phyloP scores from a whole-genome alignment of 805 yeast species.

The Candida maltosa region DNA sequence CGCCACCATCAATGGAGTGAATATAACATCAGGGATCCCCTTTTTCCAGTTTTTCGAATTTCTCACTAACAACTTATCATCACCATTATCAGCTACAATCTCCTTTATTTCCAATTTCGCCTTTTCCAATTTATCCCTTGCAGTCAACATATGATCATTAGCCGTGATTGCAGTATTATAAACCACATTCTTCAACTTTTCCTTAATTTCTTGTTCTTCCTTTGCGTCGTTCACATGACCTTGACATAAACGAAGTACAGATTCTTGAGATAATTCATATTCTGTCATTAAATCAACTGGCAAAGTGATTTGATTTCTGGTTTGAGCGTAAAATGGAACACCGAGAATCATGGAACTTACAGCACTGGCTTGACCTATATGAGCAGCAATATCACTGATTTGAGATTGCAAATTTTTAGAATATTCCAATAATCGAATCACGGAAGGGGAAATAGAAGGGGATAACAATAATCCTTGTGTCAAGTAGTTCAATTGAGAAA shows the following conservation, averaged over 20 bases:
- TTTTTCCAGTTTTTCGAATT: constrained; percentile 37
- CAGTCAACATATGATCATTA: constrained; percentile 75
- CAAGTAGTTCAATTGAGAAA: constrained; percentile 69
- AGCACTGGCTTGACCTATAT: constrained; percentile 79
- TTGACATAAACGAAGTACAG: constrained; percentile 45
- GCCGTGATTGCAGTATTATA: constrained; percentile 72
- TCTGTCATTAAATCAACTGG: constrained; percentile 62
- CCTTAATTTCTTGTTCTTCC: constrained; percentile 22
- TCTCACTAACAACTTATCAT: constrained; percentile 18
- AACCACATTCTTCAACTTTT: constrained; percentile 52
- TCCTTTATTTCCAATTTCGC: constrained; percentile 34
- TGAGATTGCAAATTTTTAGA: constrained; percentile 41
- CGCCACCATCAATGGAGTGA: constrained; percentile 64
- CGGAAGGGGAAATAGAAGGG: constrained; percentile 54
- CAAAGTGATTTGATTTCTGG: constrained; percentile 50
- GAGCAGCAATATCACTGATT: constrained; percentile 66
- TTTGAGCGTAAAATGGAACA: constrained; percentile 51
- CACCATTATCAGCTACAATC: constrained; percentile 22
- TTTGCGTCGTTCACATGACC: constrained; percentile 34
- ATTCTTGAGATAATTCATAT: constrained; percentile 60
- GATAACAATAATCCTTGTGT: constrained; percentile 59
- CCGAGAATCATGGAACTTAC: constrained; percentile 64
- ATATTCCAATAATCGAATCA: constrained; percentile 44
- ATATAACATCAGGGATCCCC: constrained; percentile 59
- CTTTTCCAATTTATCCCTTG: constrained; percentile 50